These are phyloP conservation scores for Akanthomyces lecanii DNA, from an alignment of 2,329 filamentous ascomycete species.

Conservation along the genomic window DNA sequence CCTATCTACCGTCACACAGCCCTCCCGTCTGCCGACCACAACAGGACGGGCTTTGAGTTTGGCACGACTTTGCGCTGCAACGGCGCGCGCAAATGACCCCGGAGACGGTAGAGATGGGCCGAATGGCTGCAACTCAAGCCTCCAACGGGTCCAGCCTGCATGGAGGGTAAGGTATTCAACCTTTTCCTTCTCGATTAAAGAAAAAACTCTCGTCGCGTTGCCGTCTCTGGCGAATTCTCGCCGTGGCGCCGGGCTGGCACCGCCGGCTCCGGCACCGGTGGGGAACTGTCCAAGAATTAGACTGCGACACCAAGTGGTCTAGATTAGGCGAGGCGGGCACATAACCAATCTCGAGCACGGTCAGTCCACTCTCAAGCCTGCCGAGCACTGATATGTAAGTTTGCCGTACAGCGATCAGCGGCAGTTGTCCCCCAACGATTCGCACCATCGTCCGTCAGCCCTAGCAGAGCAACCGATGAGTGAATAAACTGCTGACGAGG, in stretches of 20 bases:
- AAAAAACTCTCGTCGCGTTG: not conserved
- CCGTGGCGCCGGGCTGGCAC: constrained; percentile 6
- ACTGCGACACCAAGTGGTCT: not conserved
- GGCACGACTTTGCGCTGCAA: not conserved
- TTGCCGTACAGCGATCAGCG: no score
- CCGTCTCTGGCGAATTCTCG: not conserved
- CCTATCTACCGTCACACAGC: not conserved
- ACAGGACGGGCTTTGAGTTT: not conserved
- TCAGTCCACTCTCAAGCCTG: not conserved
- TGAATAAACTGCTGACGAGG: no score
- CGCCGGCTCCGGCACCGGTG: constrained; percentile 12
- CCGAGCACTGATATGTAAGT: no score
- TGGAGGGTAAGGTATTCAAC: constrained; percentile 7
- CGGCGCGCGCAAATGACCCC: not conserved
- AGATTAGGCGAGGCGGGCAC: not conserved
- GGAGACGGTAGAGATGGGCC: not conserved
- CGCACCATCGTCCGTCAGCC: no score
- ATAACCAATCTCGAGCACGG: not conserved
- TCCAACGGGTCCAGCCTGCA: not conserved
- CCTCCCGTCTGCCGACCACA: not conserved
- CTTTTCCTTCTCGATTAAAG: not conserved
- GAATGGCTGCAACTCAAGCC: not conserved
- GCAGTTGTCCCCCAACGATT: no score
- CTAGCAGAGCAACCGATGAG: no score
- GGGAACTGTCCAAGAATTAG: not conserved